Evolutionary conservation across 257 asterid genomes (phyloP), one percentile per base, ranked within the genome.

Genomic region (Solanum rostratum): DNA sequence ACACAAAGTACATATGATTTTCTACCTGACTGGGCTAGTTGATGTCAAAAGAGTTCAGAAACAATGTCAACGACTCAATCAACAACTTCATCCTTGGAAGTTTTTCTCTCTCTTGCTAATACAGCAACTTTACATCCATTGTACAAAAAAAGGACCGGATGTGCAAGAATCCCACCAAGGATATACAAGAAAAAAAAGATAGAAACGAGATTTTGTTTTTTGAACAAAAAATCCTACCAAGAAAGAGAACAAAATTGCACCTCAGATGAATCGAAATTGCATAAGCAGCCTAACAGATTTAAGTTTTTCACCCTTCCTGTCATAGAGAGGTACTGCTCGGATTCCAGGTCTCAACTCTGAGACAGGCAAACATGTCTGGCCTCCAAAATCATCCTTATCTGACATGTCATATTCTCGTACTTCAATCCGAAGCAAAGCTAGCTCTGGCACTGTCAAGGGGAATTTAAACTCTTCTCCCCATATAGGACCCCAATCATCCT

Each of bases 381-480:
- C 99, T n/a, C 99, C 99, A 73, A 97, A 97, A 82, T 97, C 99
- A 89, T 97, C 98, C 90, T 95, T 97, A 73, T 97, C 99, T 0
- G 98, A 94, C 84, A 91, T 90, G 80, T 97, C 97, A 55, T 95
- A 89, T 57, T 97, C 99, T 3, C 95, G 92, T 43, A 97, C 97
- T 85, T 91, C 98, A 65, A 97, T 94, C 79, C 97, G 88, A 57
- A 97, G 92, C 83, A 97, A 87, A 52, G 99, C 99, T 81, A 97
- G 71, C 92, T 97, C 99, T 6, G 99, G 99, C 6, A 93, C 91
- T 86, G 97, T 93, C 83, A 97, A 88, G 5, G 96, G 98, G 85
- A 97, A 97, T 46, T 86, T 82, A 49, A 94, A 97, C 84, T 92
- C 97, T 89, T 97, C 95, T 50, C 93, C 93, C 99, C 99, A 97